phyloP scores from a whole-genome alignment of 139 green algal species.

The Volvox reticuliferus region DNA sequence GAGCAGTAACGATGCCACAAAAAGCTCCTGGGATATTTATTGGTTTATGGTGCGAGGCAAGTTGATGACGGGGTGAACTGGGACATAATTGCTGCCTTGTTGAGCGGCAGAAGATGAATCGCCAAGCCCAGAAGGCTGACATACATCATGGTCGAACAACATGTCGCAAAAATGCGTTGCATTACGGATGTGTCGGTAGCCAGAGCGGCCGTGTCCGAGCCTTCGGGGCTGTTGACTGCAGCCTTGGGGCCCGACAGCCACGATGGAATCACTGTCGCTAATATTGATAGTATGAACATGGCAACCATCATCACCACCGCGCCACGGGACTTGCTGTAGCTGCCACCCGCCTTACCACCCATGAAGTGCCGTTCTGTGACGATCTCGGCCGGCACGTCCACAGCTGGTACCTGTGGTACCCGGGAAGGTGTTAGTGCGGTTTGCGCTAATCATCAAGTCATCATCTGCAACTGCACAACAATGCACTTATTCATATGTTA shows the following conservation, averaged over 20 bases:
- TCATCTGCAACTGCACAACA: too few relatives aligned
- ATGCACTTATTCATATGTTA: too few relatives aligned
- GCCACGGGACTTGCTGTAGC: background rate
- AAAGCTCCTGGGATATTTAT: background rate
- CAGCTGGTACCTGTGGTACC: too few relatives aligned
- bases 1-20: too few relatives aligned
- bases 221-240: background rate
- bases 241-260: background rate
- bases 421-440: too few relatives aligned
- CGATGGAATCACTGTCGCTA: background rate
- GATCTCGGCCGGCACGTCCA: too few relatives aligned
- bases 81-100: background rate
- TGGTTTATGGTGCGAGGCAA: background rate
- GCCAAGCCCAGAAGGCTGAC: background rate
- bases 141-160: background rate
- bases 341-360: background rate
- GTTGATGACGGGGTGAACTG: constrained; percentile 9
- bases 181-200: background rate
- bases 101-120: background rate
- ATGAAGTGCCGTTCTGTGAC: too few relatives aligned
- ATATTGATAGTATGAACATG: background rate
- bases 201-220: background rate
- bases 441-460: too few relatives aligned
- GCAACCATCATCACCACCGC: background rate
- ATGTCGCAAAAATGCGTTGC: background rate